Percentiles rank a stretch among this genome's conserved stretches.
Conservation (phyloP, 2,329 filamentous ascomycete species). For the Elsinoe fawcettii region DNA sequence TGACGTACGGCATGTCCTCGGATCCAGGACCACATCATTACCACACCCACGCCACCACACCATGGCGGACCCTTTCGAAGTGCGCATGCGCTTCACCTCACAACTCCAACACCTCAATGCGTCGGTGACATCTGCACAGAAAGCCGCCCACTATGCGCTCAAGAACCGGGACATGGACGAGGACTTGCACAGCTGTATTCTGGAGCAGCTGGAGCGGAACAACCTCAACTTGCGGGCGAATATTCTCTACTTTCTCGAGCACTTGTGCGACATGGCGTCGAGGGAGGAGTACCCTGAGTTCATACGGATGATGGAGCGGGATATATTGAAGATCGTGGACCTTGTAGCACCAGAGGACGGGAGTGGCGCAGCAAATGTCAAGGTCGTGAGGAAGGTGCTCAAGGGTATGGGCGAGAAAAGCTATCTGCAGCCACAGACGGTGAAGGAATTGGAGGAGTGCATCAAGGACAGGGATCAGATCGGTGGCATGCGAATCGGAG, state of each 20-base stretch:
- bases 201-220: conserved; percentile 89
- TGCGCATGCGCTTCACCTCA: conserved; percentile 91
- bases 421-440: conserved; percentile 66
- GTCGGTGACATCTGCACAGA: conserved; percentile 78
- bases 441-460: conserved; percentile 72
- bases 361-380: conserved; percentile 85
- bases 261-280: conserved; percentile 78
- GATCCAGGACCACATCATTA: neutral
- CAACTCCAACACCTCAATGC: conserved; percentile 88
- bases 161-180: conserved; percentile 93
- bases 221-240: conserved; percentile 97
- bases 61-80: conserved; percentile 88
- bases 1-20: neutral
- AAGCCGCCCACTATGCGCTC: conserved; percentile 89
- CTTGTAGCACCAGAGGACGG: conserved; percentile 82
- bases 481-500: conserved; percentile 34
- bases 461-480: conserved; percentile 64
- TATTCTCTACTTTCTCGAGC: conserved; percentile 98
- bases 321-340: conserved; percentile 86
- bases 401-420: conserved; percentile 51
- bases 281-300: conserved; percentile 72
- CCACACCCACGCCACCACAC: neutral
- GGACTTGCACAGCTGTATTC: conserved; percentile 91
- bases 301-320: conserved; percentile 87
- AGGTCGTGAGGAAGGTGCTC: conserved; percentile 66